Percentiles rank a stretch among this genome's conserved stretches.
phyloP scores from a whole-genome alignment of 495 filamentous ascomycete species.

The Xanthoparmelia taractica region DNA sequence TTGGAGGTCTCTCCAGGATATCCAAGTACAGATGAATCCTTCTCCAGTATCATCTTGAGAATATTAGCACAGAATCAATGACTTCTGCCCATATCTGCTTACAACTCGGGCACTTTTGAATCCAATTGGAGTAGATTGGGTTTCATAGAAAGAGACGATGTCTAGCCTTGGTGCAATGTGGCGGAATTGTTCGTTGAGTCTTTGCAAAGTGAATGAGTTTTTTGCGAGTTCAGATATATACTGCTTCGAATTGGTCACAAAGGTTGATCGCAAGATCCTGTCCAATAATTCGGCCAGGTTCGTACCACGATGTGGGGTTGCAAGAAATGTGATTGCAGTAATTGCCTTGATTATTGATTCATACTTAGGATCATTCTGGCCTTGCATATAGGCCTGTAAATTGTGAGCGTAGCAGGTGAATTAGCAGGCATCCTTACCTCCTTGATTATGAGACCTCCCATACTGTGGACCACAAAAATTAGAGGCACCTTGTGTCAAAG shows the following conservation, averaged over 20 bases:
- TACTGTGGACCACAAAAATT: constrained; percentile 31
- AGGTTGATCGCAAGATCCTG: constrained; percentile 25
- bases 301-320: constrained; percentile 44
- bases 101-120: constrained; percentile 12
- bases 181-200: constrained; percentile 44
- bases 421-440: constrained; percentile 14
- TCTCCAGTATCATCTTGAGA: constrained; percentile 35
- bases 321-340: constrained; percentile 38
- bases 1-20: constrained; percentile 36
- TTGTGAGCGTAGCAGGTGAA: not conserved
- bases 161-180: constrained; percentile 31
- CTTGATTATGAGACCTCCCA: constrained; percentile 28
- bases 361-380: constrained; percentile 34
- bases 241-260: constrained; percentile 28
- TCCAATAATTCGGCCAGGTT: constrained; percentile 35
- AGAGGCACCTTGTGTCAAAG: constrained; percentile 21
- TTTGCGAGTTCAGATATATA: constrained; percentile 39
- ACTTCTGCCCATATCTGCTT: constrained; percentile 27
- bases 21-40: constrained; percentile 38
- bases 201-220: constrained; percentile 32
- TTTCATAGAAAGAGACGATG: constrained; percentile 47
- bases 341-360: constrained; percentile 30
- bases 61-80: constrained; percentile 30
- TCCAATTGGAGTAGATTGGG: constrained; percentile 30
- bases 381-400: constrained; percentile 30